Base-by-base conservation (phyloP, 495 filamentous ascomycete genomes). In the Aspergillus baeticus region DNA sequence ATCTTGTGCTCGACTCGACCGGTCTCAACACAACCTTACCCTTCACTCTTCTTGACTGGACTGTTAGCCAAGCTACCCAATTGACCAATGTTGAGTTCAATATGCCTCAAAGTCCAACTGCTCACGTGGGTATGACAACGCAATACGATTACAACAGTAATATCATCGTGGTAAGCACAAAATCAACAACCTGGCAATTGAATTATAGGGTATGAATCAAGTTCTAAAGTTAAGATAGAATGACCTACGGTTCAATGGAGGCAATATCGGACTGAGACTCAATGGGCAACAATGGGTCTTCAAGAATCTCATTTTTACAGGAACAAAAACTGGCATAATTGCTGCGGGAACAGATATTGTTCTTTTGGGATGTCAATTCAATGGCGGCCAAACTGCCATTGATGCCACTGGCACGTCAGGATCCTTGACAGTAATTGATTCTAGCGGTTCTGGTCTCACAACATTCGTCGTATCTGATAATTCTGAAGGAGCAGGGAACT, bases 271-370 rank as follows among this genome's bases (percentile, higher is more conserved):
- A 31, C 74, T 81, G 46, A 75, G 75, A 36, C 66, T 89, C 54
- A 84, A 82, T 22, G 87, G 87, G 57, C 87, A 90, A 66, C 87
- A 90, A 67, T 91, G 84, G 59, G 88, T 86, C 1, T 84, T 86
- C 74, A 74, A 84, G 33, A 85, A 86, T 62, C 29, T 90, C 11
- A 80, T 69, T 11, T 88, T 90, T 61, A 61, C 38, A 5, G 64
- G 61, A 3, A 82, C 79, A 53, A 77, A 80, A 14, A 75, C 80
- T 13, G 84, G 76, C 4, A 82, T 85, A 34, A 68, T 78, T 31
- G 80, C 80, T 43, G 64, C 63, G 10, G 66, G 61, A 0, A 64
- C 60, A 1, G 57, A 69, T 46, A 57, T 68, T 21, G 59, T 66
- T 13, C 66, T 69, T 37, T n/a, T 67, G 68, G 63, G 67, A n/a